phyloP scores from a whole-genome alignment of 805 yeast genomes.

The Tetrapisispora arboricola region DNA sequence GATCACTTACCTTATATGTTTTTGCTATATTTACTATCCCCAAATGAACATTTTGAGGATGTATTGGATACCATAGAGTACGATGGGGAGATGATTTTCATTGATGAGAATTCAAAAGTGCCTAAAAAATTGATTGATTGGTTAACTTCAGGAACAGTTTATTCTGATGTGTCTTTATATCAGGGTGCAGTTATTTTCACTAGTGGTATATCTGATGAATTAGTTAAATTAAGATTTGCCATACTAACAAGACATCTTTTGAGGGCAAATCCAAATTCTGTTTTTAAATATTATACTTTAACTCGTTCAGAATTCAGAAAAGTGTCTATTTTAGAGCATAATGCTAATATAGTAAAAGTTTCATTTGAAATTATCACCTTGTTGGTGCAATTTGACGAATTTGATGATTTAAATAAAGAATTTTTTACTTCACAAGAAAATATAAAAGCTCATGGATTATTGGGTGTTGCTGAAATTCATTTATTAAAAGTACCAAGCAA shows the following conservation, averaged over 20 bases:
- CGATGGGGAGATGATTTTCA: slow-evolving; percentile 23
- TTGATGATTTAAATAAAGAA: slow-evolving; percentile 17
- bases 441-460: slow-evolving; percentile 20
- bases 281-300: slow-evolving; percentile 27
- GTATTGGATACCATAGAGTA: slow-evolving; percentile 30
- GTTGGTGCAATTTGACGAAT: slow-evolving; percentile 27
- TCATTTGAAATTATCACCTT: slow-evolving; percentile 25
- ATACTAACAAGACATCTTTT: slow-evolving; percentile 26
- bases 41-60: slow-evolving; percentile 30
- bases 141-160: slow-evolving; percentile 23
- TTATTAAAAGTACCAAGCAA: slow-evolving; percentile 4
- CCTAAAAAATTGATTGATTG: slow-evolving; percentile 31
- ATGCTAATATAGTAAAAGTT: slow-evolving; percentile 26
- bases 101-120: slow-evolving; percentile 29
- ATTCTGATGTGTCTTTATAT: slow-evolving; percentile 27
- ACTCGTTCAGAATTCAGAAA: slow-evolving; percentile 27
- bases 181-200: slow-evolving; percentile 29
- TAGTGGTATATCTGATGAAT: slow-evolving; percentile 29
- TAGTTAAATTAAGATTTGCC: slow-evolving; percentile 27
- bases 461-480: slow-evolving; percentile 6
- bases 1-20: slow-evolving; percentile 24
- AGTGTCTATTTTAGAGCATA: slow-evolving; percentile 22
- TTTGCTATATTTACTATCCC: slow-evolving; percentile 29
- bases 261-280: slow-evolving; percentile 24
- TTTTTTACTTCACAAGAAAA: slow-evolving; percentile 12